Base-by-base conservation (phyloP, 495 filamentous ascomycete genomes). In the Opeltia flavorubescens region DNA sequence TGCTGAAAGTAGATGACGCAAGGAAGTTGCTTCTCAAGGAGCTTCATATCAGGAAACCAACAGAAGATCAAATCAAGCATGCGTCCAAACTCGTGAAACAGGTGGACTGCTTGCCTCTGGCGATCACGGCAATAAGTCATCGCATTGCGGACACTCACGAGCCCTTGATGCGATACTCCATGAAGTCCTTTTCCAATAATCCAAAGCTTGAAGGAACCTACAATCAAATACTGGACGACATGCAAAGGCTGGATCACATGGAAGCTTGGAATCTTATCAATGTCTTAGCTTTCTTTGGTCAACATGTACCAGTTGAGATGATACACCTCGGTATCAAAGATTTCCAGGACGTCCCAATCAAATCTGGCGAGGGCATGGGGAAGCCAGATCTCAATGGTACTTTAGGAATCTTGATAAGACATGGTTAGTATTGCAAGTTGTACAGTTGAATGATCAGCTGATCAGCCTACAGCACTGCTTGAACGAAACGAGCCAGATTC, bases 71-170 rank as follows among this genome's bases (percentile, higher is more conserved):
- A 48, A 56, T 68, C 25, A 65, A 59, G 33, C 74, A 77, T 43
- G 80, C 80, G 0, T 71, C 65, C 5, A 78, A 86, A 46, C 55
- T 89, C 21, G 83, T 87, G 1, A 66, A 75, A 34, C 61, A 81
- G 39, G 78, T 87, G 62, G 82, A 81, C 23, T 73, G 76, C 49
- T 65, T 89, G 9, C 85, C 85, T 12, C 61, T 89, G 15, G 84
- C 84, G 41, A 88, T 91, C 31, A 81, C 87, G 53, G 80, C 83
- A 3, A 81, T 84, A 4, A 82, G 83, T 7, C 80, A 82, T 47
- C 77, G 83, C 21, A 69, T 91, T 5, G 84, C 77, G 38, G 75
- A 77, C 2, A 86, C 79, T 0, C 65, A 73, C 18, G 81, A 85
- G 50, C 80, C 83, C 1, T 69, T 91, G 5, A 72, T 77, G 4